Evolutionary conservation across 2,329 filamentous ascomycete species (phyloP).

Genomic region (Diaporthe vaccinii): DNA sequence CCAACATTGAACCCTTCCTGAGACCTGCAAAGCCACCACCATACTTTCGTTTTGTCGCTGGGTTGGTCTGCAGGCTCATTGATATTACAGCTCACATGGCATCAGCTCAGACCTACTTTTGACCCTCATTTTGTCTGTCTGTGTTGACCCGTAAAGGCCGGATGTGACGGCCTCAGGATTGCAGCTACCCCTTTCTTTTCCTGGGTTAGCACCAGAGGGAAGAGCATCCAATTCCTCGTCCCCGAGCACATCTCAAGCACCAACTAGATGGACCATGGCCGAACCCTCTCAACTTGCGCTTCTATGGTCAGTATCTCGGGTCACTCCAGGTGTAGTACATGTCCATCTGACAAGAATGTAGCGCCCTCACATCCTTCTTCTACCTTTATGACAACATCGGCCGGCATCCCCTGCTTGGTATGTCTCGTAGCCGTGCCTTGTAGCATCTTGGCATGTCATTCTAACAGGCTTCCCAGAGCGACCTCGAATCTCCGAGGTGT

Average conservation of each 20-base stretch:
- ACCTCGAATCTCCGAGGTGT: constrained; percentile 61
- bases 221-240: not conserved
- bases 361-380: constrained; percentile 35
- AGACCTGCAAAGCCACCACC: not conserved
- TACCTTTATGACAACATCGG: constrained; percentile 50
- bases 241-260: not conserved
- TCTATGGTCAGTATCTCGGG: constrained; percentile 25
- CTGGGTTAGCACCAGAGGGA: constrained; percentile 8
- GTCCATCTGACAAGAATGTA: constrained; percentile 13
- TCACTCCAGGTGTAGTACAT: not conserved
- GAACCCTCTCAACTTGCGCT: constrained; percentile 34
- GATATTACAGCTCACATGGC: not conserved
- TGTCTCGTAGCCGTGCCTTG: not conserved
- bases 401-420: constrained; percentile 64
- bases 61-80: not conserved
- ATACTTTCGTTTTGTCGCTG: not conserved
- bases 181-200: constrained; percentile 18
- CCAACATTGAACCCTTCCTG: not conserved
- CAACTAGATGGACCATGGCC: constrained; percentile 30
- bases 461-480: constrained; percentile 53
- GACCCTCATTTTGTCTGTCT: constrained; percentile 1
- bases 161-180: constrained; percentile 5
- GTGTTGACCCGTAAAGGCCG: not conserved
- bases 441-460: not conserved
- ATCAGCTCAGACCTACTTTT: not conserved